Conservation (phyloP, 352 stramenopile genomes). For the Phytophthora fragariae region DNA sequence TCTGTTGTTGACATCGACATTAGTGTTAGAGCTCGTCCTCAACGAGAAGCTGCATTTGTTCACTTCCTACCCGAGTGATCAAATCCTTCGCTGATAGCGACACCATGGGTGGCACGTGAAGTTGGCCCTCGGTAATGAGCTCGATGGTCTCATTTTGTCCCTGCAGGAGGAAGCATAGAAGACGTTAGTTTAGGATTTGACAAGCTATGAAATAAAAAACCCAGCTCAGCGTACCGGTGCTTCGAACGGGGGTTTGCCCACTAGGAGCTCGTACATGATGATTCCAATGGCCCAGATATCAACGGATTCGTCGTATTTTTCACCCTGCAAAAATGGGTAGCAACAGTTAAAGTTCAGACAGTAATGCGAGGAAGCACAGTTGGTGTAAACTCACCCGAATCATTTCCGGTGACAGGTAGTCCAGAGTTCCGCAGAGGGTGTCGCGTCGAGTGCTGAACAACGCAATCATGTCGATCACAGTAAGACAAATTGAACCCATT, state of each 20-base stretch:
- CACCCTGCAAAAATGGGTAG: conserved; percentile 53
- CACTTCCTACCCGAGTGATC: conserved; percentile 58
- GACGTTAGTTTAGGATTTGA: not conserved
- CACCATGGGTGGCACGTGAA: conserved; percentile 73
- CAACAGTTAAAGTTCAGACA: not conserved
- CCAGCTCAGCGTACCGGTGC: conserved; percentile 63
- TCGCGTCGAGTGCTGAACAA: conserved; percentile 86
- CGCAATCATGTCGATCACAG: not conserved
- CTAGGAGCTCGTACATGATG: conserved; percentile 98
- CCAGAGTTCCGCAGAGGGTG: conserved; percentile 98
- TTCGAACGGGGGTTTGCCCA: conserved; percentile 98
- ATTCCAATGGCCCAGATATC: conserved; percentile 99
- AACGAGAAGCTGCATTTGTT: not conserved
- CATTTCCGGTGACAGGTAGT: conserved; percentile 99
- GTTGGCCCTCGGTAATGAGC: conserved; percentile 91
- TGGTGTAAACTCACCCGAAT: conserved; percentile 78
- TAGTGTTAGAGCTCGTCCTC: not conserved
- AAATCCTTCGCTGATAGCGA: conserved; percentile 79
- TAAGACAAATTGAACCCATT: too few species aligned
- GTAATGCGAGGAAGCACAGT: too few species aligned
- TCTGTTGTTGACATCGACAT: conserved; percentile 39
- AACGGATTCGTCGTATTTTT: conserved; percentile 98
- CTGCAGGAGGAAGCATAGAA: conserved; percentile 40
- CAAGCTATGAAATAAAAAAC: not conserved
- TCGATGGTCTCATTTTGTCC: conserved; percentile 96